Conservation (phyloP, 805 yeast genomes). For the Candida rishiriensis region DNA sequence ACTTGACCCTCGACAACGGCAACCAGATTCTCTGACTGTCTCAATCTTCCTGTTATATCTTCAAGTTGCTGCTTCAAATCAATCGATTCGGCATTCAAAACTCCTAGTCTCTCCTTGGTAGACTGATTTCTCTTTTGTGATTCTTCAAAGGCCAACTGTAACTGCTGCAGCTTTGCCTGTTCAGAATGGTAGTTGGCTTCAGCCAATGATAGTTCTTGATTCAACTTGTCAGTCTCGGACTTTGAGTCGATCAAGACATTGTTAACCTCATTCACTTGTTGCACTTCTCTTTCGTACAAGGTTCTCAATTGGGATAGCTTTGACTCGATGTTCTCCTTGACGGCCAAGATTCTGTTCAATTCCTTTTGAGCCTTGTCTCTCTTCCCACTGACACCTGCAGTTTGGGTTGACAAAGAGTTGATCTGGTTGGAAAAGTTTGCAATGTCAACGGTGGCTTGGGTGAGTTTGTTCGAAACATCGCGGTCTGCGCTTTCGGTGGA, state of each 20-base stretch:
- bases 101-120: slow-evolving; percentile 64
- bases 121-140: slow-evolving; percentile 64
- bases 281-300: slow-evolving; percentile 74
- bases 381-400: slow-evolving; percentile 63
- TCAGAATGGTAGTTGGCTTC: slow-evolving; percentile 76
- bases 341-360: slow-evolving; percentile 57
- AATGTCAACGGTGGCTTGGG: slow-evolving; percentile 78
- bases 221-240: slow-evolving; percentile 62
- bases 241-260: slow-evolving; percentile 51
- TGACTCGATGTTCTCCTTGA: slow-evolving; percentile 68
- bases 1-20: slow-evolving; percentile 69
- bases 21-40: slow-evolving; percentile 57
- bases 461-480: slow-evolving; percentile 63
- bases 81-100: slow-evolving; percentile 60
- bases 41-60: slow-evolving; percentile 47
- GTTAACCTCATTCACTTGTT: slow-evolving; percentile 72
- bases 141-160: slow-evolving; percentile 56
- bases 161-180: slow-evolving; percentile 56
- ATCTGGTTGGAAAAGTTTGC: slow-evolving; percentile 86
- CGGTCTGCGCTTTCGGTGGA: slow-evolving; percentile 16
- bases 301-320: slow-evolving; percentile 63
- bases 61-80: slow-evolving; percentile 55
- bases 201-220: slow-evolving; percentile 67
- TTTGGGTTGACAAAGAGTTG: slow-evolving; percentile 70
- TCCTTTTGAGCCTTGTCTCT: slow-evolving; percentile 75